Evolutionary conservation across 2,329 filamentous ascomycete species (phyloP).

Genomic region (Plenodomus tracheiphilus): DNA sequence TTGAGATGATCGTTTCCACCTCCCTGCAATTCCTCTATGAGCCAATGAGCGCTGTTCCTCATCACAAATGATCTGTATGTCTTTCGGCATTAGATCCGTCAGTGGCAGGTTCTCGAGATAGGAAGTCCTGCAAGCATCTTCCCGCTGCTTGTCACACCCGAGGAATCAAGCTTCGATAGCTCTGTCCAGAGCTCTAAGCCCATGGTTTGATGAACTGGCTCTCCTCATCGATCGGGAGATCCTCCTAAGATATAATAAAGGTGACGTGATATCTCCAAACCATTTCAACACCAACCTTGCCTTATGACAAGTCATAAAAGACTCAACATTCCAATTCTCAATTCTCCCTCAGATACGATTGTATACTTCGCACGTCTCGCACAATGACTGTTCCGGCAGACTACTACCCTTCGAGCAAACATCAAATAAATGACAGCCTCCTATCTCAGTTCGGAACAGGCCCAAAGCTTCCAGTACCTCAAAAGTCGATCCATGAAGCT

Average conservation of each 20-base stretch:
- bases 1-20: not conserved
- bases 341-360: not conserved
- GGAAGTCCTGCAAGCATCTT: not conserved
- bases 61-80: not conserved
- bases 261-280: no score
- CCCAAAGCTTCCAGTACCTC: slow-evolving; percentile 15
- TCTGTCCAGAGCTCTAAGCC: not conserved
- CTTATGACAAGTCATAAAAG: not conserved
- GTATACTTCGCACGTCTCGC: not conserved
- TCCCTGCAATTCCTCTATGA: not conserved
- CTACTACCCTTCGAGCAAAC: not conserved
- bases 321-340: not conserved
- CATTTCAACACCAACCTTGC: no score
- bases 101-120: not conserved
- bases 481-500: slow-evolving; percentile 27
- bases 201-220: not conserved
- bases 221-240: not conserved
- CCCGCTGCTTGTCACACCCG: not conserved
- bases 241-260: no score
- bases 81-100: not conserved
- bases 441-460: slow-evolving; percentile 32
- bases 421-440: not conserved
- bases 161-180: not conserved
- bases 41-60: not conserved
- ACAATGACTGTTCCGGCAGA: not conserved